phyloP scores from a whole-genome alignment of 2,329 filamentous ascomycete species.

The Ascochyta clinopodiicola region DNA sequence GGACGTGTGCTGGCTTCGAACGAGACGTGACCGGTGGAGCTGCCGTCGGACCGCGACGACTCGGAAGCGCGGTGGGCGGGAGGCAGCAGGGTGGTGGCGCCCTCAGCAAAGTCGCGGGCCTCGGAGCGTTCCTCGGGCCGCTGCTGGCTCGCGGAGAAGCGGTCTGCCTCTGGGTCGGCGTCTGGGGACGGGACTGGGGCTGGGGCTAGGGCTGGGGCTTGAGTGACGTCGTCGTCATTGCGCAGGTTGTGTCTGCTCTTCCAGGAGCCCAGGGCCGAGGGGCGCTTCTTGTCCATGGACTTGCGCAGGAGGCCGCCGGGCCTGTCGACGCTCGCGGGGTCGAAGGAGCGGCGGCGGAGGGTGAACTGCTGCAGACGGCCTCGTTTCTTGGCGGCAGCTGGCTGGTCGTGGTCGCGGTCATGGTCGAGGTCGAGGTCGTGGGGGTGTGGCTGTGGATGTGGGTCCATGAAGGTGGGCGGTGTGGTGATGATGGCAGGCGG shows the following conservation, averaged over 20 bases:
- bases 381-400: constrained; percentile 34
- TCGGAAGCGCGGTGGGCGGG: constrained; percentile 75
- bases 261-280: constrained; percentile 34
- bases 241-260: constrained; percentile 37
- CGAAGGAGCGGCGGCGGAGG: constrained; percentile 46
- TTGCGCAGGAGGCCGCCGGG: constrained; percentile 39
- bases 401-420: constrained; percentile 23
- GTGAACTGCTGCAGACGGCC: constrained; percentile 45
- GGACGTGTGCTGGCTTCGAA: constrained; percentile 45
- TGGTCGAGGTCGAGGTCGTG: too few species aligned
- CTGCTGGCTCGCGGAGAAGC: constrained; percentile 65
- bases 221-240: constrained; percentile 38
- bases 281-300: constrained; percentile 45
- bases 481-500: constrained; percentile 86
- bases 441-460: constrained; percentile 3
- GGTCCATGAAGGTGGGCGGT: constrained; percentile 71
- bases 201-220: too few species aligned
- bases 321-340: constrained; percentile 39
- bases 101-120: constrained; percentile 65
- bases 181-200: too few species aligned
- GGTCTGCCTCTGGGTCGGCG: constrained; percentile 46
- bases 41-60: constrained; percentile 88
- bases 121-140: constrained; percentile 50
- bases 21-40: constrained; percentile 62
- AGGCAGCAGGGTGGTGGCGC: constrained; percentile 67